Evolutionary conservation across 2,329 filamentous ascomycete genomes (phyloP).

Genomic region (Calonectria montana): DNA sequence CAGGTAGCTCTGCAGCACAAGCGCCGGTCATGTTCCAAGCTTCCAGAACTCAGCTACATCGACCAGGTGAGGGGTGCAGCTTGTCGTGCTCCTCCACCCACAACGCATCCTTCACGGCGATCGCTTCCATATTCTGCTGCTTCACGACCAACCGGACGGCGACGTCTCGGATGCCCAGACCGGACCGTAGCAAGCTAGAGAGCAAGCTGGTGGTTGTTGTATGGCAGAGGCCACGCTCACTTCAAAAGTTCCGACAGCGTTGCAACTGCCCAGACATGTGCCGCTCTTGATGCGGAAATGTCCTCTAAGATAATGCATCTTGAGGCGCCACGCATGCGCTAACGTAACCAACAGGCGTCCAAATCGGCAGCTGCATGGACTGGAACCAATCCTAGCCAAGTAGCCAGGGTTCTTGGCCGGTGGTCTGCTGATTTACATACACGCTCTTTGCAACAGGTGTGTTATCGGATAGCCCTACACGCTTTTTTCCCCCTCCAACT

Average conservation of each 20-base stretch:
- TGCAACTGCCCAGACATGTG: conserved; percentile 18
- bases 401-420: not conserved
- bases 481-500: not conserved
- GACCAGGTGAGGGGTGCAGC: not conserved
- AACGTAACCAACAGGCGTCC: conserved; percentile 24
- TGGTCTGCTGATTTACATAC: conserved; percentile 16
- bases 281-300: conserved; percentile 5
- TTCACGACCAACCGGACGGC: not conserved
- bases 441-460: not conserved
- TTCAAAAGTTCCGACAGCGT: conserved; percentile 32
- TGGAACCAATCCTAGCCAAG: not conserved
- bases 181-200: not conserved
- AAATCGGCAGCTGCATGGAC: conserved; percentile 20
- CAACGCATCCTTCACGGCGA: not conserved
- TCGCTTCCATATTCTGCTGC: conserved; percentile 2
- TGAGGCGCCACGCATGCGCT: conserved; percentile 29
- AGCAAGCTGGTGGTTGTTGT: not conserved
- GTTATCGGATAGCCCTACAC: conserved; percentile 6
- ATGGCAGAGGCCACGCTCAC: conserved; percentile 2
- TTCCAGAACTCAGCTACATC: conserved; percentile 1
- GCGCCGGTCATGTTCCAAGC: not conserved
- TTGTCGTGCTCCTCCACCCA: not conserved
- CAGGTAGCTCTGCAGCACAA: not conserved
- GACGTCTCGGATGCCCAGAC: not conserved
- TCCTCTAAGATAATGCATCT: conserved; percentile 32